These are phyloP conservation scores for Ogataea minuta DNA, from an alignment of 805 yeast species.

Conservation along the genomic window DNA sequence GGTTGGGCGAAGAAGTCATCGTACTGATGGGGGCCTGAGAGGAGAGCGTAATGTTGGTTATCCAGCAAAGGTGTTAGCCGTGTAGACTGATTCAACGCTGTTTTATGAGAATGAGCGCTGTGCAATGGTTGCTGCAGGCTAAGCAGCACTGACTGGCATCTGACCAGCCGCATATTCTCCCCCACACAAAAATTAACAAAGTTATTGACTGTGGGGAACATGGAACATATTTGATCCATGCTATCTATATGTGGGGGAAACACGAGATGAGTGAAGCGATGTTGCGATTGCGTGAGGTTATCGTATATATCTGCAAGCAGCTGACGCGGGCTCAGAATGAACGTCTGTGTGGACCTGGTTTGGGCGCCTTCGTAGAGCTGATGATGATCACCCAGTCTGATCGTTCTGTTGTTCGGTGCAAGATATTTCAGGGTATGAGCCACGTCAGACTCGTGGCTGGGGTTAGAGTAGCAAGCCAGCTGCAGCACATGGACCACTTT, in stretches of 20 bases:
- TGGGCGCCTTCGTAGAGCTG: conserved; percentile 11
- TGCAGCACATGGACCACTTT: conserved; percentile 17
- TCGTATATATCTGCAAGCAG: conserved; percentile 11
- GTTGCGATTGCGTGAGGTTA: conserved; percentile 2
- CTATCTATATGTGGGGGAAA: conserved; percentile 11
- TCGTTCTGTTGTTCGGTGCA: conserved; percentile 8
- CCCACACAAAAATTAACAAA: conserved; percentile 16
- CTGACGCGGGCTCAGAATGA: conserved; percentile 8
- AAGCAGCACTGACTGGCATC: conserved; percentile 17
- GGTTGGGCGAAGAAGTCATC: conserved; percentile 19
- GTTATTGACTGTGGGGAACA: conserved; percentile 13
- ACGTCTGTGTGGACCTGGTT: neutral
- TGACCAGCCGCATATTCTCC: conserved; percentile 6
- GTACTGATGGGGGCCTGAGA: conserved; percentile 24
- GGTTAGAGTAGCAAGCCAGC: conserved; percentile 6
- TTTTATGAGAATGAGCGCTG: conserved; percentile 16
- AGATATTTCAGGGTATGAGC: conserved; percentile 13
- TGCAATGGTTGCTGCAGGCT: conserved; percentile 5
- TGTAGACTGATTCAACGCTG: conserved; percentile 20
- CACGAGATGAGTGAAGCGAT: conserved; percentile 12
- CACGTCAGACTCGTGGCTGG: conserved; percentile 10
- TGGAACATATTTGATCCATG: conserved; percentile 7
- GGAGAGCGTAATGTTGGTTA: conserved; percentile 8
- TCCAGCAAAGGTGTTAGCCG: conserved; percentile 17
- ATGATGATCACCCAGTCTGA: conserved; percentile 10